Evolutionary conservation across 2,329 filamentous ascomycete species (phyloP).

Genomic region (Colletotrichum karsti): DNA sequence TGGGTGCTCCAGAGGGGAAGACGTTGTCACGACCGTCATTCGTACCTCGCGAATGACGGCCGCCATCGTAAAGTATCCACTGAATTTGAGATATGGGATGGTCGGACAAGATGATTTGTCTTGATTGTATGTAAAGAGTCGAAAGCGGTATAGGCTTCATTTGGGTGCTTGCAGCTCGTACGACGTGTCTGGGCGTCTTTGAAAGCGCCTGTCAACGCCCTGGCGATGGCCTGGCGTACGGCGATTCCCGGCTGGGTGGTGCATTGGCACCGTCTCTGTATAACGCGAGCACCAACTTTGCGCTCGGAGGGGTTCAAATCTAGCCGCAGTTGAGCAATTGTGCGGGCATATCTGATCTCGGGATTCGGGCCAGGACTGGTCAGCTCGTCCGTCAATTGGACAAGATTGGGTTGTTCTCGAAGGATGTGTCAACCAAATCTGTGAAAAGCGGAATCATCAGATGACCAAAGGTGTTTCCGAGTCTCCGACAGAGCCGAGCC

Average conservation of each 20-base stretch:
- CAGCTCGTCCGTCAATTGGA: not conserved
- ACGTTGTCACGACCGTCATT: not conserved
- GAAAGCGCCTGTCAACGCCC: conserved; percentile 4
- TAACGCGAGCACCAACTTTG: not conserved
- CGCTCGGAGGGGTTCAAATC: not conserved
- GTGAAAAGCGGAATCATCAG: not conserved
- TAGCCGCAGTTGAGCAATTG: not conserved
- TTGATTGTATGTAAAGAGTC: conserved; percentile 15
- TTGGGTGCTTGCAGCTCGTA: conserved; percentile 26
- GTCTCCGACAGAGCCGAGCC: conserved; percentile 1
- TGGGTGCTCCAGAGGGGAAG: not conserved
- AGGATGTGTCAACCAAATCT: not conserved
- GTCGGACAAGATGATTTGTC: conserved; percentile 20
- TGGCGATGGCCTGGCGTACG: conserved; percentile 3
- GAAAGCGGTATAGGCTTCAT: conserved; percentile 14
- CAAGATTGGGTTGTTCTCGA: not conserved
- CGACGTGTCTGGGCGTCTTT: conserved; percentile 2
- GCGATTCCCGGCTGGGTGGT: conserved; percentile 1
- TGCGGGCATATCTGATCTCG: not conserved
- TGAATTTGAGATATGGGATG: conserved; percentile 18
- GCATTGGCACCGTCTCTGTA: conserved; percentile 5
- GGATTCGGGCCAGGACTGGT: not conserved
- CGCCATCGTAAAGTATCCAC: conserved; percentile 28
- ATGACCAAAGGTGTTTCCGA: not conserved
- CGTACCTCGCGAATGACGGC: not conserved